Conservation (phyloP, 1,284 basidiomycete species). For the Coniferiporia sulphurascens region DNA sequence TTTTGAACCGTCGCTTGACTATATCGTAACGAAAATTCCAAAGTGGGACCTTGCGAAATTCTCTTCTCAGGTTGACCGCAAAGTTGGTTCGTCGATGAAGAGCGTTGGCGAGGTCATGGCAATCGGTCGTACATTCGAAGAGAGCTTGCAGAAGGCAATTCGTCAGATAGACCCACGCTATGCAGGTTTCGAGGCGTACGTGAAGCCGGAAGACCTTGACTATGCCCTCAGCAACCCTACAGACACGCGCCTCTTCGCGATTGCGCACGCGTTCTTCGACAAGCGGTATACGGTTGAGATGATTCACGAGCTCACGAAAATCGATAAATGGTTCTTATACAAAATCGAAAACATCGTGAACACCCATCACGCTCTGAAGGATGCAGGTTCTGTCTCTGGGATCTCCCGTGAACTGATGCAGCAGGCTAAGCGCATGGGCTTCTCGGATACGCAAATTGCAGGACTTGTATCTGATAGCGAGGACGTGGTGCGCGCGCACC, state of each 20-base stretch:
- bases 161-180: constrained; percentile 92
- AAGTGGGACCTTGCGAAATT: constrained; percentile 99
- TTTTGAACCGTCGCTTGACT: constrained; percentile 99
- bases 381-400: constrained; percentile 60
- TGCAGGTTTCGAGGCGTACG: constrained; percentile 39
- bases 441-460: constrained; percentile 92
- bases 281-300: constrained; percentile 92
- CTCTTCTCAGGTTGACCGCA: constrained; percentile 87
- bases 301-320: constrained; percentile 95
- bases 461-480: constrained; percentile 66
- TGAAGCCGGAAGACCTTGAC: constrained; percentile 62
- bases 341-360: constrained; percentile 98
- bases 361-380: constrained; percentile 71
- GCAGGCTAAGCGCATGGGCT: constrained; percentile 88
- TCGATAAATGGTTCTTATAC: constrained; percentile 99
- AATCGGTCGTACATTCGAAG: constrained; percentile 98
- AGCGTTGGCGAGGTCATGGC: constrained; percentile 99
- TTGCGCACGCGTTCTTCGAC: constrained; percentile 97
- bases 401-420: constrained; percentile 61
- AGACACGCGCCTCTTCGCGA: constrained; percentile 93
- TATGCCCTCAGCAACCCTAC: constrained; percentile 73
- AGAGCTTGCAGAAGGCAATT: constrained; percentile 97
- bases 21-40: constrained; percentile 99
- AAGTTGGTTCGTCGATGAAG: constrained; percentile 98
- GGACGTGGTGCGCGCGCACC: constrained; percentile 74